Evolutionary conservation across 441 rosid species (phyloP).

Genomic region (Jatropha podagrica): DNA sequence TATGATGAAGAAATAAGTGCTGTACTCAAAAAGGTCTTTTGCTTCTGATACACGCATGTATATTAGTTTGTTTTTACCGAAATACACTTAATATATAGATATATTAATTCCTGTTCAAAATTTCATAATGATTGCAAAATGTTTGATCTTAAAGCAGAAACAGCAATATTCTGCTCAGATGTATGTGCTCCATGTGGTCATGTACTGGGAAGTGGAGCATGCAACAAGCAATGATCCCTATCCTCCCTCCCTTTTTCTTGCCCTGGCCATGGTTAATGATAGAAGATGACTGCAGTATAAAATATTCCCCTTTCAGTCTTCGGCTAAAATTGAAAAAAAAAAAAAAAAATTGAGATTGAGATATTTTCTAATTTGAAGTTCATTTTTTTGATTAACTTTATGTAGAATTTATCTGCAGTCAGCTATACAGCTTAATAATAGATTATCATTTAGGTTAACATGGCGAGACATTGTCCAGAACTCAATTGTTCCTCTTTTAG

Average conservation of each 20-base stretch:
- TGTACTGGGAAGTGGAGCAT: neutral
- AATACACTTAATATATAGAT: too few relatives aligned
- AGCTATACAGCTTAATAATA: neutral
- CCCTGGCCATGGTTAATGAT: neutral
- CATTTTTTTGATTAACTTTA: neutral
- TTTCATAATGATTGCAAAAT: neutral
- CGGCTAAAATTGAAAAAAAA: neutral
- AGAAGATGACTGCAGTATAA: neutral
- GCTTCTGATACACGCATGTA: neutral
- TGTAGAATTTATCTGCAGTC: neutral
- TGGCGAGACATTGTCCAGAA: neutral
- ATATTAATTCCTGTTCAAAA: neutral
- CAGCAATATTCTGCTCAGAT: neutral
- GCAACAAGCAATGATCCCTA: neutral
- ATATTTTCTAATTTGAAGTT: neutral
- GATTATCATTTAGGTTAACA: neutral
- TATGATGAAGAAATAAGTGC: constrained; percentile 84
- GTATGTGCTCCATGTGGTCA: neutral
- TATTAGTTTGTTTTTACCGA: too few relatives aligned
- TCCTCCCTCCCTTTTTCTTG: too few relatives aligned
- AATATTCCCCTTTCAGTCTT: neutral
- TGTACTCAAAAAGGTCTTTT: constrained; percentile 75
- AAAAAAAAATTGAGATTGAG: neutral
- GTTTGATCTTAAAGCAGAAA: neutral
- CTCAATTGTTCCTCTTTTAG: neutral